Conservation (phyloP, 192 early-diverging fungal genomes). For the Mortierella claussenii region DNA sequence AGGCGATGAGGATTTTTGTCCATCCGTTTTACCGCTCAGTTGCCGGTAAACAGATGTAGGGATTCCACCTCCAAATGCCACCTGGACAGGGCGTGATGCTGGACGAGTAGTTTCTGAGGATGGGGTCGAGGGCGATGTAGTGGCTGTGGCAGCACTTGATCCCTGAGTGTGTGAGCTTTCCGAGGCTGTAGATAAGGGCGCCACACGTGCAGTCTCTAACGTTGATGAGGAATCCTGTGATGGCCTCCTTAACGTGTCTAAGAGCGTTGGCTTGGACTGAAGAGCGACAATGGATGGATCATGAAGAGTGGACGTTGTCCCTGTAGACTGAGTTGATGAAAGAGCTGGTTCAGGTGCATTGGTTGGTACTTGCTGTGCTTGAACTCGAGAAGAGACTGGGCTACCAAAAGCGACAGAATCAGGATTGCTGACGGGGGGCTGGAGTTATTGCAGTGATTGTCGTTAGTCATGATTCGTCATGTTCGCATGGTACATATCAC, state of each 20-base stretch:
- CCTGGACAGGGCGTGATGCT: constrained; percentile 38
- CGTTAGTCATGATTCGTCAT: too few relatives aligned
- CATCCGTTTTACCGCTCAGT: constrained; percentile 63
- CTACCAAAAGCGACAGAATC: constrained; percentile 4
- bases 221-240: background rate
- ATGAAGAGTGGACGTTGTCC: constrained; percentile 7
- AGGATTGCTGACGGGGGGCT: constrained; percentile 25
- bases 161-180: constrained; percentile 22
- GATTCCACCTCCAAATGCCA: constrained; percentile 61
- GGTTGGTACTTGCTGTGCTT: background rate
- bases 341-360: background rate
- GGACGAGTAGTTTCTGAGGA: constrained; percentile 29
- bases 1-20: constrained; percentile 38
- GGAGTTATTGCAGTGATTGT: too few relatives aligned
- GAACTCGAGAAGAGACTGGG: background rate
- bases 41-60: constrained; percentile 70
- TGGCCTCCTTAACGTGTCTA: constrained; percentile 9
- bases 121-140: constrained; percentile 10
- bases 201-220: background rate
- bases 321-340: background rate
- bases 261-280: constrained; percentile 14
- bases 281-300: constrained; percentile 38
- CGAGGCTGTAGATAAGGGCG: constrained; percentile 18
- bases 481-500: too few relatives aligned
- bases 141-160: constrained; percentile 22